Base-by-base conservation (phyloP, 2,329 filamentous ascomycete species). In the Westerdykella aurantiaca region DNA sequence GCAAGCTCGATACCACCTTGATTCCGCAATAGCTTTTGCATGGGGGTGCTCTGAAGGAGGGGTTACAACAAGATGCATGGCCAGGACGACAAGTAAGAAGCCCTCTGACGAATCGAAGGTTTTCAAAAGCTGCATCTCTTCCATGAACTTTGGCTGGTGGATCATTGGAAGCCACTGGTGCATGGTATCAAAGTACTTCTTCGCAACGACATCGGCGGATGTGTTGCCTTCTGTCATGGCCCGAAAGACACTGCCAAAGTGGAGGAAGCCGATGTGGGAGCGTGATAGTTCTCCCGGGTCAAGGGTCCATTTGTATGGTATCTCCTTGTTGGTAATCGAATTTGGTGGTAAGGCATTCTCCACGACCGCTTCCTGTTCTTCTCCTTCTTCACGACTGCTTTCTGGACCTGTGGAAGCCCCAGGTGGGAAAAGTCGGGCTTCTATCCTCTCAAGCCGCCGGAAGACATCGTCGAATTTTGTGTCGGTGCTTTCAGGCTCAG, bases 401-500 rank as follows among this genome's bases (percentile, higher is more conserved):
- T 29, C 25, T 12, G 25, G 11, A 3, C 25, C 11, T 29, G 9
- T 33, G 16, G 31, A 23, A 5, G 33, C 14, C 10, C 18, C n/a
- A 13, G 5, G 37, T 29, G 35, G 16, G 23, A 53, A 50, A 14
- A 53, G 29, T 3, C 48, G 48, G 2, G 38, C 38, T 40, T 55
- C 52, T 12, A 55, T 43, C 16, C 23, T 47, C 4, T 46, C 34
- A 9, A 55, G 47, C 4, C 52, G 49, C 9, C 39, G 39, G 25
- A 55, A 53, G 11, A 55, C 39, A 33, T 53, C 47, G 18, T 53
- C 47, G 34, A 55, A 50, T 22, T 44, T 48, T 12, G 42, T n/a
- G 17, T 45, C 47, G 4, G 29, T 25, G 16, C 6, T 29, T n/a
- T 41, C 41, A 6, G 35, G 6, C 2, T 41, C 41, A 21, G 40